These are phyloP conservation scores for Globisporangium cystogenes DNA, from an alignment of 352 stramenopile species.

Conservation along the genomic window DNA sequence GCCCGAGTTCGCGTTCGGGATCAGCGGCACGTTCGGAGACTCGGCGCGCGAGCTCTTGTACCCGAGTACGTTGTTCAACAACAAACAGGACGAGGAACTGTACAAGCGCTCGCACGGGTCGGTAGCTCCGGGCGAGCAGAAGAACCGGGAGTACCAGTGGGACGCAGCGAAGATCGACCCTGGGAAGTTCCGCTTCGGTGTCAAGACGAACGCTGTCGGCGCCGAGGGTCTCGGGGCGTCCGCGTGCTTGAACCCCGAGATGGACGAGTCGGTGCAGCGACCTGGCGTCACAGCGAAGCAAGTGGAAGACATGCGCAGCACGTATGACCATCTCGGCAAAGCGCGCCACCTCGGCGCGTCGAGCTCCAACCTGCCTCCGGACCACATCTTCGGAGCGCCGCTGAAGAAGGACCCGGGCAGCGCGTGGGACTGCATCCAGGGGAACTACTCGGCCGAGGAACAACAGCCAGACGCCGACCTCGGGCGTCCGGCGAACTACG, in stretches of 20 bases:
- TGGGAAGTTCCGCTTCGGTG: constrained; percentile 63
- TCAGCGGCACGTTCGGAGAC: constrained; percentile 64
- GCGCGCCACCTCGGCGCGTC: constrained; percentile 51
- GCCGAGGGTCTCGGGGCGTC: constrained; percentile 47
- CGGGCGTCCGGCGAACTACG: constrained; percentile 72
- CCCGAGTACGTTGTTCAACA: constrained; percentile 52
- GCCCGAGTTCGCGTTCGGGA: constrained; percentile 59
- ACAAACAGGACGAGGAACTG: constrained; percentile 43
- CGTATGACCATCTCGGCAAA: constrained; percentile 68
- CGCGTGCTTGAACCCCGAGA: constrained; percentile 60
- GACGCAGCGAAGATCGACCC: constrained; percentile 59
- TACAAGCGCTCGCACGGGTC: constrained; percentile 81
- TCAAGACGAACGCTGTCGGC: constrained; percentile 30
- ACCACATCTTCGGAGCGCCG: constrained; percentile 63
- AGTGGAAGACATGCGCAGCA: constrained; percentile 70
- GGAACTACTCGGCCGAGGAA: constrained; percentile 72
- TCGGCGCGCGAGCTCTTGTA: constrained; percentile 86
- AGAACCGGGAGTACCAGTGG: constrained; percentile 83
- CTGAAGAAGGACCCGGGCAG: constrained; percentile 42
- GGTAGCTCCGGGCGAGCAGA: constrained; percentile 80
- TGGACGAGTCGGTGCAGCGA: constrained; percentile 43
- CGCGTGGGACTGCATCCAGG: constrained; percentile 77
- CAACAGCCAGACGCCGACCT: constrained; percentile 82
- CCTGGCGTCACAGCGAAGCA: constrained; percentile 49
- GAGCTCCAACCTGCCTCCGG: constrained; percentile 20